Conservation (phyloP, 768 basidiomycete genomes). For the Amylocystis lapponica region DNA sequence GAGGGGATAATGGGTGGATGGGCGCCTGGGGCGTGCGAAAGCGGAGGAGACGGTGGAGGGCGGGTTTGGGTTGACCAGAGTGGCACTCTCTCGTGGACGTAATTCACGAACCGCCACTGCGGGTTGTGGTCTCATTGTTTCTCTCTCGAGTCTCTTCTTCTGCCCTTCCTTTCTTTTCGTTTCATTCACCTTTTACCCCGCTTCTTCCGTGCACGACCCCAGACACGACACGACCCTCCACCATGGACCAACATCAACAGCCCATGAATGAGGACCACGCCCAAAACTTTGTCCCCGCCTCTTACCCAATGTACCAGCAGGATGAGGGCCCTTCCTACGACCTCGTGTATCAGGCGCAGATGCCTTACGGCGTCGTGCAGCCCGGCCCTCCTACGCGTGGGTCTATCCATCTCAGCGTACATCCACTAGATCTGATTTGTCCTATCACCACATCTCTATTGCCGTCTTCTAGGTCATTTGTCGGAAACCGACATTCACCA, state of each 20-base stretch:
- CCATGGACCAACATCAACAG: slow-evolving; percentile 17
- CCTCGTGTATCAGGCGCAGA: slow-evolving; percentile 38
- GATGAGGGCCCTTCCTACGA: slow-evolving; percentile 26
- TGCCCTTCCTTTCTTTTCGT: slow-evolving; percentile 30
- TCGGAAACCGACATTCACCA: slow-evolving; percentile 64
- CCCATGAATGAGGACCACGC: slow-evolving; percentile 28
- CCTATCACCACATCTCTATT: slow-evolving; percentile 16
- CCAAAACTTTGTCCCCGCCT: slow-evolving; percentile 21
- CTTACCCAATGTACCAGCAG: slow-evolving; percentile 30
- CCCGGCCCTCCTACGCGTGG: slow-evolving; percentile 66
- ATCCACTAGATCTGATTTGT: slow-evolving; percentile 53
- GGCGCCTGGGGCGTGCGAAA: slow-evolving; percentile 15
- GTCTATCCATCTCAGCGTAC: slow-evolving; percentile 41
- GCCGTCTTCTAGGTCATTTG: slow-evolving; percentile 54
- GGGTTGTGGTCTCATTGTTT: slow-evolving; percentile 23
- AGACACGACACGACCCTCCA: slow-evolving; percentile 15
- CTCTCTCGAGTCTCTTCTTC: slow-evolving; percentile 24
- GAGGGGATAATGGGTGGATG: no score
- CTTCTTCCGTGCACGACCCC: slow-evolving; percentile 17
- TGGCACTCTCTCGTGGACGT: slow-evolving; percentile 13
- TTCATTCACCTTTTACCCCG: slow-evolving; percentile 19
- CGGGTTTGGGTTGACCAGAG: slow-evolving; percentile 9
- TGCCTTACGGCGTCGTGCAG: slow-evolving; percentile 51
- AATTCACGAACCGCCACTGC: slow-evolving; percentile 22
- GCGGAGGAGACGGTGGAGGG: slow-evolving; percentile 2